phyloP scores from a whole-genome alignment of 2,329 filamentous ascomycete genomes.

The Fusarium pseudograminearum region DNA sequence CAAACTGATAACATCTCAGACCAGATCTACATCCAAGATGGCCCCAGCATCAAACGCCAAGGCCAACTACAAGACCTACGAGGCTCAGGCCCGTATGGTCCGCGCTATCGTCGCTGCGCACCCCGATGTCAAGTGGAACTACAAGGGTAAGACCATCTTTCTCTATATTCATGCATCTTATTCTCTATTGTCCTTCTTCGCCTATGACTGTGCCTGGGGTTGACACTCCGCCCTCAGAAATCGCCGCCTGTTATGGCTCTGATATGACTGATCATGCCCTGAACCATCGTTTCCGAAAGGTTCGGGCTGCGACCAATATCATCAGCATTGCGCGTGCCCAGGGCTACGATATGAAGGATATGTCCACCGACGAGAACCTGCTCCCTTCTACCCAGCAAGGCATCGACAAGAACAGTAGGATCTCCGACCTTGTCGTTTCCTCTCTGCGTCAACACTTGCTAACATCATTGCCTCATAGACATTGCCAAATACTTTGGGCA shows the following conservation, averaged over 20 bases:
- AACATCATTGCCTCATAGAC: constrained; percentile 54
- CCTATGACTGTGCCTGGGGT: constrained; percentile 35
- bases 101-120: constrained; percentile 71
- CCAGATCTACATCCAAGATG: constrained; percentile 52
- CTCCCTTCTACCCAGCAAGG: constrained; percentile 55
- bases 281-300: constrained; percentile 64
- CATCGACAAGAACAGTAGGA: constrained; percentile 58
- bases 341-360: constrained; percentile 58
- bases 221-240: constrained; percentile 57
- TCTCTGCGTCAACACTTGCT: background rate
- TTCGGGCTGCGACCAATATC: constrained; percentile 58
- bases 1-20: background rate
- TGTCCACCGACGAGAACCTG: constrained; percentile 52
- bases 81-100: constrained; percentile 70
- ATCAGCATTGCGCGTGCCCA: constrained; percentile 53
- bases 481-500: constrained; percentile 71
- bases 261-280: constrained; percentile 61
- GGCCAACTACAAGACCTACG: constrained; percentile 70
- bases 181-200: background rate
- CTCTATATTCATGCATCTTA: background rate
- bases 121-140: constrained; percentile 67
- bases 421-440: constrained; percentile 1
- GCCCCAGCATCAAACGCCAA: constrained; percentile 54
- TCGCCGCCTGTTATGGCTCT: constrained; percentile 61
- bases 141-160: constrained; percentile 65